Evolutionary conservation across 2,329 filamentous ascomycete genomes (phyloP), one percentile per base, ranked within the genome.

Genomic region (Cytospora leucostoma): DNA sequence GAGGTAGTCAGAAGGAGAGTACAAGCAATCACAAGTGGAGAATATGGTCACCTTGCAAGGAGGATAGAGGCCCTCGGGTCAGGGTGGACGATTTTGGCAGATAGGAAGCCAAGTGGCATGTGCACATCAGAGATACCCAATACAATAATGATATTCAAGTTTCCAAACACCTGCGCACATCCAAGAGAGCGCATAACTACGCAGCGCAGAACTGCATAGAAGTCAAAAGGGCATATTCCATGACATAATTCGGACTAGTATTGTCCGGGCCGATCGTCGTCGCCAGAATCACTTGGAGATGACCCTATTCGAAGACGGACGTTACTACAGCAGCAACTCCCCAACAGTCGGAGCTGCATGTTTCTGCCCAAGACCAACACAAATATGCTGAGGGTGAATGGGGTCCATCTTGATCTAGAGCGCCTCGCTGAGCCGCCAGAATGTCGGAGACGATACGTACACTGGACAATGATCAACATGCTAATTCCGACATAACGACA

Each of bases 381-480:
- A n/a, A 17, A 12, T 10, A 19, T 5, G n/a, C 4, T 47, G 44
- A 47, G 44, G n/a, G 17, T 17, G 44, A 47, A 19, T 21, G 44
- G 19, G 44, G n/a, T 4, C 21, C 44, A 19, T 10, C 21, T 10
- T 47, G 44, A 47, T 47, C 21, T 7, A 19, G n/a, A n/a, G 3
- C n/a, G 2, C 7, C 12, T 47, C 4, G 44, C 44, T 21, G 44
- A 19, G 13, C 37, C 21, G 53, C 19, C 33, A 50, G 49, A 37
- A 61, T 61, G 59, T 17, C 51, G 33, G 51, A 61, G 19, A n/a
- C 40, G 7, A 61, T 32, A 61, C 19, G 33, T 51, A 33, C 59
- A 50, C 52, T 55, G 59, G 40, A 50, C 38, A 27, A 55, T 11
- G 33, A 13, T 54, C 35, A 17, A 33, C 38, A 40, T 6, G 27